Evolutionary conservation across 1,139 yeast genomes (phyloP).

Genomic region (Suhomyces wounanorum): DNA sequence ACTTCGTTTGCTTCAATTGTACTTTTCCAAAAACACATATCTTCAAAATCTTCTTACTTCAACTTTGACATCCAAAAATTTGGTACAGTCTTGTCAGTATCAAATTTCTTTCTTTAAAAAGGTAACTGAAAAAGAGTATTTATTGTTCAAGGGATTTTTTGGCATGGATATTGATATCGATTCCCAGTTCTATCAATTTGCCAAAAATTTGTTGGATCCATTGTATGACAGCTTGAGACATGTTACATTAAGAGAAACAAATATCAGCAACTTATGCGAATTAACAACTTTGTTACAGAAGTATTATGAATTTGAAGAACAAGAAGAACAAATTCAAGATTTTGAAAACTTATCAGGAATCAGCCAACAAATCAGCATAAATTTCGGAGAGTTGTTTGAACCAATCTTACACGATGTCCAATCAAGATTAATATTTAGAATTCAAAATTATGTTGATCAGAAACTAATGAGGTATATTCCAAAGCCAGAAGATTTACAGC

Average conservation of each 20-base stretch:
- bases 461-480: conserved; percentile 70
- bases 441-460: conserved; percentile 70
- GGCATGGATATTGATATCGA: conserved; percentile 19
- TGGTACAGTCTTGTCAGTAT: conserved; percentile 61
- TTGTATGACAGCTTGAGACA: conserved; percentile 71
- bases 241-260: conserved; percentile 65
- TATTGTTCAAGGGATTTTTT: conserved; percentile 59
- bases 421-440: conserved; percentile 74
- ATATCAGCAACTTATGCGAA: conserved; percentile 70
- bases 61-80: conserved; percentile 16
- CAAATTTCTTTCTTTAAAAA: conserved; percentile 59
- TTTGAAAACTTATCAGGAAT: conserved; percentile 6
- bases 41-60: conserved; percentile 11
- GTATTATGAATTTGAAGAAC: conserved; percentile 63
- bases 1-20: conserved; percentile 44
- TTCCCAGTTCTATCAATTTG: conserved; percentile 53
- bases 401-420: conserved; percentile 80
- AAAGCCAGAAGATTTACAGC: conserved; percentile 55
- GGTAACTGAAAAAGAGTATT: conserved; percentile 61
- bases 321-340: conserved; percentile 19
- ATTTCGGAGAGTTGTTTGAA: conserved; percentile 61
- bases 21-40: conserved; percentile 18
- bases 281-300: conserved; percentile 69
- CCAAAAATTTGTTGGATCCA: conserved; percentile 68
- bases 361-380: conserved; percentile 25